Conservation (phyloP, 768 basidiomycete species). For the Agrocybe chaxingu region DNA sequence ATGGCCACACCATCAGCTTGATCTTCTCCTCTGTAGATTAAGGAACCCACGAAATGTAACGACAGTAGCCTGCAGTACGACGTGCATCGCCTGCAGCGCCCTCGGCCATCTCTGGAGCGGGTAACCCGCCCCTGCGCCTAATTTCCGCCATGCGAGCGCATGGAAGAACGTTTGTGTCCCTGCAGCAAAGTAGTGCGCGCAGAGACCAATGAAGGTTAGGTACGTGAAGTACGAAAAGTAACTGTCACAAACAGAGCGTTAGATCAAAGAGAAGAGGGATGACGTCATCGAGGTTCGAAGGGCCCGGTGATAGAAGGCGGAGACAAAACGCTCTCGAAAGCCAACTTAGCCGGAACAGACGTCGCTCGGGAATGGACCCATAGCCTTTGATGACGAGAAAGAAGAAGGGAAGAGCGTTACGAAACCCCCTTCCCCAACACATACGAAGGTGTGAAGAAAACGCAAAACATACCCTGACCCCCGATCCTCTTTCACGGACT, state of each 20-base stretch:
- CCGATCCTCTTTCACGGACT: slow-evolving; percentile 21
- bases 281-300: too few relatives aligned
- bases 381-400: not conserved
- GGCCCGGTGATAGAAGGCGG: too few relatives aligned
- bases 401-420: not conserved
- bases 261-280: not conserved
- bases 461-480: slow-evolving; percentile 26
- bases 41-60: slow-evolving; percentile 34
- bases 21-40: not conserved
- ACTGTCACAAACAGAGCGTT: slow-evolving; percentile 25
- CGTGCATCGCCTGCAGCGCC: slow-evolving; percentile 52
- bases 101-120: slow-evolving; percentile 60
- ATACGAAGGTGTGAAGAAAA: not conserved
- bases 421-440: not conserved
- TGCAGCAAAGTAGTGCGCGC: slow-evolving; percentile 61
- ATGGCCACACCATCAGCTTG: not conserved
- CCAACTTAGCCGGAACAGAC: too few relatives aligned
- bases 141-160: slow-evolving; percentile 20
- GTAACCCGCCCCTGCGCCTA: slow-evolving; percentile 33
- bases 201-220: slow-evolving; percentile 58
- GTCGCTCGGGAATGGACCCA: too few relatives aligned
- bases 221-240: slow-evolving; percentile 66
- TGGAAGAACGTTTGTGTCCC: slow-evolving; percentile 50
- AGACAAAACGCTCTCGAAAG: too few relatives aligned
- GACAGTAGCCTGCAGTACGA: slow-evolving; percentile 48